A percentile compares a stretch with the other conserved stretches of the same genome.
phyloP scores from a whole-genome alignment of 306 rosid genomes.

The Rosa multiflora region DNA sequence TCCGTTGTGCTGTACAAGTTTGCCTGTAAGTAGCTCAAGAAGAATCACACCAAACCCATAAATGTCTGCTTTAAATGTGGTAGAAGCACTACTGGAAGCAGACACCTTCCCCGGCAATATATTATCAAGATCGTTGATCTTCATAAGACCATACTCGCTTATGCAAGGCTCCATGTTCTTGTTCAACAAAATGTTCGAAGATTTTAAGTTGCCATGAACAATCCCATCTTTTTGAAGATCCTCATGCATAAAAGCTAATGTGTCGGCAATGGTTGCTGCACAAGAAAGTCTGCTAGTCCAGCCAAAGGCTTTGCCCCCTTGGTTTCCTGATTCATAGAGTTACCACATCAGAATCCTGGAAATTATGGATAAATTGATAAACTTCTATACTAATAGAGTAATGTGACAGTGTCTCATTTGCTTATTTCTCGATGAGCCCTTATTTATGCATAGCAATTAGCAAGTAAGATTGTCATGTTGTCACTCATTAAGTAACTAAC shows the following conservation, averaged over 20 bases:
- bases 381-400: not conserved
- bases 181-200: constrained; percentile 73
- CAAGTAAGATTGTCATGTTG: not conserved
- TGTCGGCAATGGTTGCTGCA: constrained; percentile 55
- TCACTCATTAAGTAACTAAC: not conserved
- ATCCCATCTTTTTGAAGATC: constrained; percentile 54
- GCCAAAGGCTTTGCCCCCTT: constrained; percentile 39
- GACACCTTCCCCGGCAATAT: constrained; percentile 21
- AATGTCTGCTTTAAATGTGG: constrained; percentile 50
- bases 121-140: constrained; percentile 26
- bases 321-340: constrained; percentile 45
- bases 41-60: constrained; percentile 75
- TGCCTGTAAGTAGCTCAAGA: constrained; percentile 84
- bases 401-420: not conserved
- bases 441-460: not conserved
- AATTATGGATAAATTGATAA: not conserved
- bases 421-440: not conserved
- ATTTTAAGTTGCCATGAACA: constrained; percentile 72
- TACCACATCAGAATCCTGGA: not conserved
- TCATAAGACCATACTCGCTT: constrained; percentile 71
- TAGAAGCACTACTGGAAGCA: constrained; percentile 3
- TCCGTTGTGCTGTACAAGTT: constrained; percentile 57
- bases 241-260: constrained; percentile 75
- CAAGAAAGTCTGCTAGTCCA: constrained; percentile 65
- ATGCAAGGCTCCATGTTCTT: constrained; percentile 67